These are phyloP conservation scores for Clarireedia homoeocarpa DNA, from an alignment of 2,329 filamentous ascomycete genomes.

Conservation along the genomic window DNA sequence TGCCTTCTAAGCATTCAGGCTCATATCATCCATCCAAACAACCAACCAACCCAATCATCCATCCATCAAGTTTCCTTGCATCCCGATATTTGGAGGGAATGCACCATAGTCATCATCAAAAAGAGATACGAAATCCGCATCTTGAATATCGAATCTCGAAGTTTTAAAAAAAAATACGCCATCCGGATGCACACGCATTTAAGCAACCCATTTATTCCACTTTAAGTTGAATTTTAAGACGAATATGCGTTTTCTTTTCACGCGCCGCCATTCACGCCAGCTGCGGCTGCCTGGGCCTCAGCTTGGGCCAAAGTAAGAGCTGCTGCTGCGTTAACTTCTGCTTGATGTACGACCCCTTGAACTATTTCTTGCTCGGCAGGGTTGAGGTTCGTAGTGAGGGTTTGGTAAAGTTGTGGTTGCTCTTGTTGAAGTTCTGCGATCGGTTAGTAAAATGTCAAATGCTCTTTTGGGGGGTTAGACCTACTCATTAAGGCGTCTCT, in stretches of 20 bases:
- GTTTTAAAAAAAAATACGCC: conserved; percentile 3
- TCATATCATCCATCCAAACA: too few species aligned
- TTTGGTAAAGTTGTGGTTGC: conserved; percentile 81
- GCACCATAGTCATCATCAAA: conserved; percentile 7
- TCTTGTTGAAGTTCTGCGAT: conserved; percentile 73
- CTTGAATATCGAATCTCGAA: conserved; percentile 1
- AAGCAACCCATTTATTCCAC: conserved; percentile 17
- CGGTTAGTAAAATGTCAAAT: conserved; percentile 6
- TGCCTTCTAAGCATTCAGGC: not conserved
- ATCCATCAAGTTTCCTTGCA: not conserved
- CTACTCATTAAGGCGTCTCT: conserved; percentile 73
- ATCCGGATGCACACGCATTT: conserved; percentile 20
- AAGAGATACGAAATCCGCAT: conserved; percentile 4
- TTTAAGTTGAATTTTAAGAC: conserved; percentile 5
- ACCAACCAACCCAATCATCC: not conserved
- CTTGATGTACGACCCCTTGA: conserved; percentile 57
- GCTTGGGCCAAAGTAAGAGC: conserved; percentile 17
- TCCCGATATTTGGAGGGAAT: conserved; percentile 4
- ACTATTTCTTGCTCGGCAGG: conserved; percentile 76
- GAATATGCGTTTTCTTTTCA: conserved; percentile 14
- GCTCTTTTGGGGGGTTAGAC: conserved; percentile 26
- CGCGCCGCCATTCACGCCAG: conserved; percentile 21
- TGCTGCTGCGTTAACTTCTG: conserved; percentile 21
- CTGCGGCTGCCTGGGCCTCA: conserved; percentile 10
- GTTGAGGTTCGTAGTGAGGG: conserved; percentile 68